phyloP scores from a whole-genome alignment of 2,329 filamentous ascomycete genomes.

The Cladosporium sp. region DNA sequence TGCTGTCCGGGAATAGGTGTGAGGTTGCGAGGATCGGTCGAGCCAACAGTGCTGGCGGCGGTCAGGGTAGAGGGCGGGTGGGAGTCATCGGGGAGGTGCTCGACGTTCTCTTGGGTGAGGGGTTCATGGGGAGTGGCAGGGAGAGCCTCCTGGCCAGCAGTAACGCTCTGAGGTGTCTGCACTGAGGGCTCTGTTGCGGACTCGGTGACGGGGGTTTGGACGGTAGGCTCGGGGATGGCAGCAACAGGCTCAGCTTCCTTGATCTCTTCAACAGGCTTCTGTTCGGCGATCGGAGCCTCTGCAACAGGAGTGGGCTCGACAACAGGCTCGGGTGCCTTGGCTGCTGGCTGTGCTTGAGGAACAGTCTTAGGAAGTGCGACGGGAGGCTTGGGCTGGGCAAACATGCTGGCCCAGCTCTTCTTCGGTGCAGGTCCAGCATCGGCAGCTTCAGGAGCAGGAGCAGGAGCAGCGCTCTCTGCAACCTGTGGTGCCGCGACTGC shows the following conservation, averaged over 20 bases:
- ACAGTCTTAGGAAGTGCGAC: slow-evolving; percentile 35
- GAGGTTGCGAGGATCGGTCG: slow-evolving; percentile 68
- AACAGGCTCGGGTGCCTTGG: slow-evolving; percentile 13
- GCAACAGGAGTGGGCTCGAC: slow-evolving; percentile 7
- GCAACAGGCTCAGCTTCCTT: slow-evolving; percentile 11
- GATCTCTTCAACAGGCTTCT: slow-evolving; percentile 29
- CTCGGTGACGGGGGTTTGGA: slow-evolving; percentile 16
- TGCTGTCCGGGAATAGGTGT: slow-evolving; percentile 60
- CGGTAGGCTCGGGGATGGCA: slow-evolving; percentile 10
- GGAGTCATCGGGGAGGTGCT: slow-evolving; percentile 81
- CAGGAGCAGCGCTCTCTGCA: slow-evolving; percentile 31
- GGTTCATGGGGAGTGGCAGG: slow-evolving; percentile 72
- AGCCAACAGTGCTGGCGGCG: slow-evolving; percentile 85
- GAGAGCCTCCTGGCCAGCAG: slow-evolving; percentile 13
- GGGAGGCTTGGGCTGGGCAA: slow-evolving; percentile 45
- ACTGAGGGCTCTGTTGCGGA: not conserved
- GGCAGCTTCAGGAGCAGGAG: slow-evolving; percentile 20
- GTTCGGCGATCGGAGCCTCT: slow-evolving; percentile 13
- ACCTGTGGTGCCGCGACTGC: slow-evolving; percentile 29
- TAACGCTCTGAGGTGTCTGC: slow-evolving; percentile 7
- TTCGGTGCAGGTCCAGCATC: slow-evolving; percentile 34
- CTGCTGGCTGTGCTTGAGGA: slow-evolving; percentile 17
- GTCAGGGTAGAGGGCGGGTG: slow-evolving; percentile 74
- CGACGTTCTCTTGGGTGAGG: slow-evolving; percentile 86
- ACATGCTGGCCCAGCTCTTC: slow-evolving; percentile 54